Conservation (phyloP, 257 asterid species). For the Solanum tarijense region DNA sequence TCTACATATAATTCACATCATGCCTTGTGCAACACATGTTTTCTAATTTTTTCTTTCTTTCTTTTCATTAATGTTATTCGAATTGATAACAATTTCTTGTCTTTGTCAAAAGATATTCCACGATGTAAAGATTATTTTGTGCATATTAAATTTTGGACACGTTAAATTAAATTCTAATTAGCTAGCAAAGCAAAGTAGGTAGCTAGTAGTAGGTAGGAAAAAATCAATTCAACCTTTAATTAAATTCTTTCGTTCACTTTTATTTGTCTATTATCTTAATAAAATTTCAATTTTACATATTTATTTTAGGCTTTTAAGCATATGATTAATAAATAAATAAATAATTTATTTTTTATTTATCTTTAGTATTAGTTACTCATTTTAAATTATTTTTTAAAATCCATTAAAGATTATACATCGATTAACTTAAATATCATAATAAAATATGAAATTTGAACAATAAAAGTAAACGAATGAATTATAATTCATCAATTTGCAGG, state of each 20-base stretch:
- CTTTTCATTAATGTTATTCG: neutral
- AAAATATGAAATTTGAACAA: too few species aligned
- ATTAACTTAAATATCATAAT: too few species aligned
- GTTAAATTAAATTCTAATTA: neutral
- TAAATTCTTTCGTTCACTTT: too few species aligned
- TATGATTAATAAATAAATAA: too few species aligned
- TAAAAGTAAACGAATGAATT: too few species aligned
- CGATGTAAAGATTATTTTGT: neutral
- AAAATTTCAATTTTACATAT: too few species aligned
- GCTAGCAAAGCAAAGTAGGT: neutral
- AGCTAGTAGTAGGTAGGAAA: neutral
- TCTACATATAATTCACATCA: neutral
- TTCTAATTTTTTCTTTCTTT: neutral
- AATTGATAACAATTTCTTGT: neutral
- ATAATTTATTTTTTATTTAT: too few species aligned
- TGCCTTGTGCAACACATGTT: neutral
- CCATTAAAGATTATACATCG: neutral
- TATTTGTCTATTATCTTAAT: neutral
- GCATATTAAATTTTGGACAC: neutral
- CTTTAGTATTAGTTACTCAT: too few species aligned
- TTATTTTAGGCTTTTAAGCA: neutral
- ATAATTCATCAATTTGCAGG: too few species aligned
- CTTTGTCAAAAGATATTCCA: neutral
- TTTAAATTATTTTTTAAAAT: too few species aligned
- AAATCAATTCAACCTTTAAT: neutral